Conservation (phyloP, 1,284 basidiomycete species). For the Pholiota adiposa region DNA sequence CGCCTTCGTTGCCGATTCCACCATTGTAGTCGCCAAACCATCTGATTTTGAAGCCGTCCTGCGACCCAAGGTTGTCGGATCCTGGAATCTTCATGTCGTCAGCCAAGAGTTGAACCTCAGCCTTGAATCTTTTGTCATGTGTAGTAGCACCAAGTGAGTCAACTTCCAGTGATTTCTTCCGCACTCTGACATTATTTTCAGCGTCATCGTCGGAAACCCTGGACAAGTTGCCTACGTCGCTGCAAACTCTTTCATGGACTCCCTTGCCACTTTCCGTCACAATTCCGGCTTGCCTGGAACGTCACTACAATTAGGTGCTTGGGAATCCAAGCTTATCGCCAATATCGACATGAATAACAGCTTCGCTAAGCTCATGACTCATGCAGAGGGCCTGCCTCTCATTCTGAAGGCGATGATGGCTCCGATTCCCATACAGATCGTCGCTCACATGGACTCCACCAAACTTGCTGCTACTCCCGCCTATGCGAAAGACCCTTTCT, state of each 20-base stretch:
- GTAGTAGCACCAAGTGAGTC: constrained; percentile 34
- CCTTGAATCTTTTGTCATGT: constrained; percentile 33
- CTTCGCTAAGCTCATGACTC: constrained; percentile 22
- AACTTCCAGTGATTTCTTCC: background rate
- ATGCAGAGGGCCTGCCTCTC: constrained; percentile 32
- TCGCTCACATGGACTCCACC: constrained; percentile 27
- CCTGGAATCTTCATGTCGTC: constrained; percentile 36
- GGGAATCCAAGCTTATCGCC: constrained; percentile 30
- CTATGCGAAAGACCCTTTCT: constrained; percentile 29
- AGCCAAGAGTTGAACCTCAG: constrained; percentile 29
- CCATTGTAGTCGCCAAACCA: constrained; percentile 23
- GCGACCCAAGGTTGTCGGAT: constrained; percentile 30
- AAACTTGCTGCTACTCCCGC: constrained; percentile 25
- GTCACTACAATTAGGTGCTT: constrained; percentile 35
- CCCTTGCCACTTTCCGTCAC: constrained; percentile 31
- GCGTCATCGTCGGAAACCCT: constrained; percentile 33
- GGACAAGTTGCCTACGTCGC: constrained; percentile 34
- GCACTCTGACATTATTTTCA: constrained; percentile 12
- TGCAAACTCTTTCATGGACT: constrained; percentile 35
- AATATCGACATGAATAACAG: constrained; percentile 25
- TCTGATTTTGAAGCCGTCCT: constrained; percentile 28
- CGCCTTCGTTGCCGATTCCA: constrained; percentile 27
- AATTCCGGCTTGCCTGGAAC: constrained; percentile 28
- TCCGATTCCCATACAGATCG: constrained; percentile 27
- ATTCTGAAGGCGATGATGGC: constrained; percentile 30